A percentile compares a stretch with the other conserved stretches of the same genome.
Evolutionary conservation across 768 basidiomycete genomes (phyloP).

Genomic region (Tremella mesenterica): DNA sequence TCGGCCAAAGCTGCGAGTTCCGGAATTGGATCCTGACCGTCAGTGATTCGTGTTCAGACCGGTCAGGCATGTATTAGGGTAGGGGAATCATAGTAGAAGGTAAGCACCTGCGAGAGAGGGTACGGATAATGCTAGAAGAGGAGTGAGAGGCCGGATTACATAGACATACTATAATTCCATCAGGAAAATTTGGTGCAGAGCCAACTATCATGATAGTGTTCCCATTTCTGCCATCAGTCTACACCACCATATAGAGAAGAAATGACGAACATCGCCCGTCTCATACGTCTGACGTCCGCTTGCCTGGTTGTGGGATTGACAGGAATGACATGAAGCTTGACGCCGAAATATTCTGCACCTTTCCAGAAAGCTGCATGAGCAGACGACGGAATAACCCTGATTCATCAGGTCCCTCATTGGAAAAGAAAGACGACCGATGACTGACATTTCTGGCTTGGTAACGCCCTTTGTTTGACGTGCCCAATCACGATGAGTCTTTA

Average conservation of each 20-base stretch:
- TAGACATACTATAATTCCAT: conserved; percentile 43
- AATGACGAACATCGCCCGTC: conserved; percentile 69
- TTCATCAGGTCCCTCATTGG: background rate
- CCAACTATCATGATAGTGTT: conserved; percentile 89
- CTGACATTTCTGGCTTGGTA: conserved; percentile 83
- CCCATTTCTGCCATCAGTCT: conserved; percentile 53
- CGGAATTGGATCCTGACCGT: conserved; percentile 63
- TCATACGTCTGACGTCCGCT: conserved; percentile 66
- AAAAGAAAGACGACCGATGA: background rate
- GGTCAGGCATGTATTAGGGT: too few species aligned
- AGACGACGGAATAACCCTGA: conserved; percentile 69
- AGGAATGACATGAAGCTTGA: conserved; percentile 82
- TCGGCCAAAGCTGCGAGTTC: conserved; percentile 66
- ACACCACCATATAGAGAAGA: background rate
- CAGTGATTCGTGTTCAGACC: conserved; percentile 52
- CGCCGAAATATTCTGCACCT: conserved; percentile 71
- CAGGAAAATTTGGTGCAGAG: conserved; percentile 55
- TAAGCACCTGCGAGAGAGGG: too few species aligned
- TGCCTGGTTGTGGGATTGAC: conserved; percentile 68
- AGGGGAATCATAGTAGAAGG: too few species aligned
- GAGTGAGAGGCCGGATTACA: too few species aligned
- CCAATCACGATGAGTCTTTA: conserved; percentile 92
- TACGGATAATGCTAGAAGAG: too few species aligned
- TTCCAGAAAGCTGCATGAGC: conserved; percentile 96
- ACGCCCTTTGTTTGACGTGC: conserved; percentile 75